Evolutionary conservation across 164 flowering plant genomes (phyloP).

Genomic region (Berberis vulgaris): DNA sequence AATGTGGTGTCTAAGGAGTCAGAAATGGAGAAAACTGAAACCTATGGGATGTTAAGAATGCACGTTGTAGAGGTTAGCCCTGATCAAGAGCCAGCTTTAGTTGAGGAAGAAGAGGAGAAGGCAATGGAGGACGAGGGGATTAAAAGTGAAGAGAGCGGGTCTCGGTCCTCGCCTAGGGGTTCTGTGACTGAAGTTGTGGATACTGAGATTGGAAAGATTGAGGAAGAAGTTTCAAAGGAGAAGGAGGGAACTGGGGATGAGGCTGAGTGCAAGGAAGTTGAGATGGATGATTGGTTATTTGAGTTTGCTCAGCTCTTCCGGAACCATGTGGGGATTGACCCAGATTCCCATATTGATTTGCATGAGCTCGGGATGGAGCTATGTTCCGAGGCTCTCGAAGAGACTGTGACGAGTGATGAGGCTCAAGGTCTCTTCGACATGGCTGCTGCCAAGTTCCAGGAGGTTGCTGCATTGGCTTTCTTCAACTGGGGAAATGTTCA

Average conservation of each 20-base stretch:
- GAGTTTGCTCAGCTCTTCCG: conserved; percentile 95
- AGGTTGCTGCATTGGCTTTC: conserved; percentile 88
- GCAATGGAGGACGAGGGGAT: conserved; percentile 34
- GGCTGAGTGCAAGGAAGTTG: conserved; percentile 67
- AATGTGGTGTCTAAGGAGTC: conserved; percentile 28
- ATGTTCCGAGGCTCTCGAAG: conserved; percentile 96
- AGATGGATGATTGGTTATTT: conserved; percentile 97
- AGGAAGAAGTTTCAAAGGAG: conserved; percentile 39
- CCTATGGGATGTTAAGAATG: conserved; percentile 59
- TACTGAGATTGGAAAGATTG: conserved; percentile 33
- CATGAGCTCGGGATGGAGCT: conserved; percentile 98
- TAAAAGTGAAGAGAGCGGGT: conserved; percentile 57
- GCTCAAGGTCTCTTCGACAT: conserved; percentile 85
- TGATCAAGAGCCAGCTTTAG: conserved; percentile 80
- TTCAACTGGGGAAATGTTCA: conserved; percentile 99
- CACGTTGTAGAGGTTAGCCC: conserved; percentile 88
- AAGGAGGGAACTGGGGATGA: conserved; percentile 40
- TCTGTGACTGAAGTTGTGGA: conserved; percentile 42
- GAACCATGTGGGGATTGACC: conserved; percentile 86
- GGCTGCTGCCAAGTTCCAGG: conserved; percentile 95
- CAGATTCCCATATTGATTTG: conserved; percentile 91
- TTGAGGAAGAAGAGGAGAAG: conserved; percentile 79
- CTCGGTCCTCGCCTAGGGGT: conserved; percentile 46
- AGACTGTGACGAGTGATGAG: conserved; percentile 88
- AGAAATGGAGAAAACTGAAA: conserved; percentile 33